Percentiles rank a stretch among this genome's conserved stretches.
These are phyloP conservation scores for Phytophthora sojae DNA, from an alignment of 352 stramenopile genomes.

Conservation along the genomic window DNA sequence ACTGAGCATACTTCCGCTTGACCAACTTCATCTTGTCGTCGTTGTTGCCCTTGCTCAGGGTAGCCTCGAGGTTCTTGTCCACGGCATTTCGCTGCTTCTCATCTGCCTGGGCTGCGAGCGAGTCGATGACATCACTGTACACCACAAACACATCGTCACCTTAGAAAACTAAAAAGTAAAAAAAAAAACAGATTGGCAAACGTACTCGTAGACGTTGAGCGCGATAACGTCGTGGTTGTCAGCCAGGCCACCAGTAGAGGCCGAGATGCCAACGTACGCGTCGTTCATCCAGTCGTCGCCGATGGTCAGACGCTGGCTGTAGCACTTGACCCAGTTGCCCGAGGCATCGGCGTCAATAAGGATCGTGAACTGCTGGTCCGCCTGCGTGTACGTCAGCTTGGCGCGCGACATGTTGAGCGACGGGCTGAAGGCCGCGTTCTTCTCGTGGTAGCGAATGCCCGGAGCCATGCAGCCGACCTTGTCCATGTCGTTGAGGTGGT, in stretches of 20 bases:
- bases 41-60: slow-evolving; percentile 58
- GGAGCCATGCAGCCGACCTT: slow-evolving; percentile 83
- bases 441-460: slow-evolving; percentile 84
- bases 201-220: slow-evolving; percentile 83
- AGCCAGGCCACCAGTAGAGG: slow-evolving; percentile 80
- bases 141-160: slow-evolving; percentile 20
- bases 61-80: slow-evolving; percentile 56
- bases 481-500: slow-evolving; percentile 75
- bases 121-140: slow-evolving; percentile 71
- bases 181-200: slow-evolving; percentile 15
- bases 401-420: slow-evolving; percentile 84
- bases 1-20: slow-evolving; percentile 81
- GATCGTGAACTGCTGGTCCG: slow-evolving; percentile 69
- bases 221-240: slow-evolving; percentile 87
- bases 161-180: neutral
- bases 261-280: slow-evolving; percentile 77
- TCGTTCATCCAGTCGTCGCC: slow-evolving; percentile 66
- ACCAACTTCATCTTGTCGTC: slow-evolving; percentile 71
- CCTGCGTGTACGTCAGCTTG: slow-evolving; percentile 77
- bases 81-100: slow-evolving; percentile 71
- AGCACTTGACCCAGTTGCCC: slow-evolving; percentile 78
- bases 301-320: slow-evolving; percentile 60
- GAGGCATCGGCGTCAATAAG: slow-evolving; percentile 79
- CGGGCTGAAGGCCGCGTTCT: slow-evolving; percentile 78
- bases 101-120: slow-evolving; percentile 49